Evolutionary conservation across 2,329 filamentous ascomycete species (phyloP), one percentile per base, ranked within the genome.

Genomic region (Tolypocladium tundrense): DNA sequence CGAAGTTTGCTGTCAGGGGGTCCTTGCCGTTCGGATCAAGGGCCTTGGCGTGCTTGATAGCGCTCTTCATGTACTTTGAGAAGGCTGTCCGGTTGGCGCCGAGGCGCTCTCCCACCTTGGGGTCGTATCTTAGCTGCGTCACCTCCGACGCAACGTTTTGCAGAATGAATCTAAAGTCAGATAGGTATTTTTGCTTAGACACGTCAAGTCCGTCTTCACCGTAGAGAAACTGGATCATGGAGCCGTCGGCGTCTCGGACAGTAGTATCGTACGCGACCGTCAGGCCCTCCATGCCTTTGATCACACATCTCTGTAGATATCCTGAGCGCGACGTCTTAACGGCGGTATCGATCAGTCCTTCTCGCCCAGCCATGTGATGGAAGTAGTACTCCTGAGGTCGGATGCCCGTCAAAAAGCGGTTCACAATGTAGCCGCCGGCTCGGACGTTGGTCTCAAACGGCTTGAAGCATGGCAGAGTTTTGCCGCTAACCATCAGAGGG

Each of bases 341-440:
- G 62, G 94, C 94, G 24, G 94, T 99, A 81, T 99, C 94, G 69
- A 99, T 99, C 63, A 99, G 79, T 79, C 94, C 94, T 80, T 99
- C 95, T 76, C 94, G 86, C 66, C 95, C 95, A 68, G 93, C 94
- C 95, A 99, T 99, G 73, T 95, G 91, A 82, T 99, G 94, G 79
- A 99, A 99, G 72, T 93, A 99, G 73, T 97, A 99, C 71, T 99
- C 95, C 68, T 99, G 94, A 5, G 94, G 94, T 57, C 93, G 86
- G 61, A 99, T 94, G 60, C 94, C 94, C 31, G 95, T 99, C 79
- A 99, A 88, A 83, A 99, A 99, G 70, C 94, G 91, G 68, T 95
- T 91, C 54, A 90, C 88, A 63, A 99, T 90, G 73, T 96, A 99
- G 21, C 94, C 94, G 67, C 92, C 92, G 55, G 94, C 94, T 65